Base-by-base conservation (phyloP, 306 rosid species). In the Prunus mira region DNA sequence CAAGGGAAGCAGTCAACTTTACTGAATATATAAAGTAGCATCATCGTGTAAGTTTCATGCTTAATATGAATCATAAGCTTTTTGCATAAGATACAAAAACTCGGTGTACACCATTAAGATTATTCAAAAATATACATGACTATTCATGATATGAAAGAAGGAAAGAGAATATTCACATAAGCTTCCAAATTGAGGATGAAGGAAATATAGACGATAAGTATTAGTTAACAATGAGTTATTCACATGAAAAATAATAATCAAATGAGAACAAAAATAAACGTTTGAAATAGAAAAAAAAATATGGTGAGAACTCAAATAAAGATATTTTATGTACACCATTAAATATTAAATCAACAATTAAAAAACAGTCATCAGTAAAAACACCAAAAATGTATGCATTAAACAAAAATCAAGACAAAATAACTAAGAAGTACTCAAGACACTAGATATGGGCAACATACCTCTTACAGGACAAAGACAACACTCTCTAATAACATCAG, bases 391-490 rank as follows among this genome's bases (percentile, higher is more conserved):
- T 56, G 46, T 54, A 75, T 12, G 63, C 64, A 68, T 63, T 79
- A 57, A 18, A 49, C 2, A 38, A 38, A 64, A 68, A 69, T 27
- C 43, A 80, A 74, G 72, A 45, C 17, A 75, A 13, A 71, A 34
- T 32, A 67, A 50, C 56, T 38, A 78, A 64, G 38, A 65, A 78
- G 65, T 49, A 28, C 69, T 74, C 74, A 80, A 76, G 74, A 81
- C 71, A 85, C 67, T 72, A 56, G 71, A 83, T 79, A 45, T 55
- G 72, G 79, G 67, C 56, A 63, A 73, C 80, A 18, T 78, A 84
- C 99, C 99, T 87, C 92, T 89, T 65, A 95, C 93, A 54, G 99
- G 99, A 86, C 99, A 95, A n/a, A 95, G 97, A 83, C 99, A 95
- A 80, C 99, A 95, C 72, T 95, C 97, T 79, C 96, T 90, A 75